Conservation (phyloP, 176 grass and related monocot genomes). For the Oryza nivara region DNA sequence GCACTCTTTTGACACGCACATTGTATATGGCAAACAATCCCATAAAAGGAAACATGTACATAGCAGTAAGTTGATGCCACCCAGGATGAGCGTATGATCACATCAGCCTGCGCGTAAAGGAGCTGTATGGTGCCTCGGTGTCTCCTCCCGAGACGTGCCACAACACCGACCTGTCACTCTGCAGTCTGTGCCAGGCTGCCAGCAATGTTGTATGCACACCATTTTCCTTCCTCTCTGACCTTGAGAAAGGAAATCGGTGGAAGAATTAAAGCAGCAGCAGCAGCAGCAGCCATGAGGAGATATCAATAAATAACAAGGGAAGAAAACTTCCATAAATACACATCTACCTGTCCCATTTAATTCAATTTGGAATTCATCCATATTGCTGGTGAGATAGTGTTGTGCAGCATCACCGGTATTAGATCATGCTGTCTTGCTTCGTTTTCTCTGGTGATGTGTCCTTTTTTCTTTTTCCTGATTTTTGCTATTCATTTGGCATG, state of each 20-base stretch:
- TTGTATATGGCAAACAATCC: neutral
- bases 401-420: neutral
- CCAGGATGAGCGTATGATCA: neutral
- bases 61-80: neutral
- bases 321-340: neutral
- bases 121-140: neutral
- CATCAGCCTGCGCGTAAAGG: neutral
- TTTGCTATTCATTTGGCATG: neutral
- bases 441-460: neutral
- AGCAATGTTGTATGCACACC: neutral
- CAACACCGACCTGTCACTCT: neutral
- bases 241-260: neutral
- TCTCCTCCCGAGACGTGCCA: neutral
- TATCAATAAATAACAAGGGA: neutral
- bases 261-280: constrained; percentile 16
- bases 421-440: neutral
- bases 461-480: neutral
- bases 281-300: neutral
- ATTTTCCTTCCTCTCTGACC: neutral
- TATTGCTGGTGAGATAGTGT: neutral
- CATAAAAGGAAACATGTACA: neutral
- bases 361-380: neutral
- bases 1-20: neutral
- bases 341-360: neutral
- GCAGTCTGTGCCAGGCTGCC: neutral